Base-by-base conservation (phyloP, 441 rosid genomes). In the Populus tomentosa region DNA sequence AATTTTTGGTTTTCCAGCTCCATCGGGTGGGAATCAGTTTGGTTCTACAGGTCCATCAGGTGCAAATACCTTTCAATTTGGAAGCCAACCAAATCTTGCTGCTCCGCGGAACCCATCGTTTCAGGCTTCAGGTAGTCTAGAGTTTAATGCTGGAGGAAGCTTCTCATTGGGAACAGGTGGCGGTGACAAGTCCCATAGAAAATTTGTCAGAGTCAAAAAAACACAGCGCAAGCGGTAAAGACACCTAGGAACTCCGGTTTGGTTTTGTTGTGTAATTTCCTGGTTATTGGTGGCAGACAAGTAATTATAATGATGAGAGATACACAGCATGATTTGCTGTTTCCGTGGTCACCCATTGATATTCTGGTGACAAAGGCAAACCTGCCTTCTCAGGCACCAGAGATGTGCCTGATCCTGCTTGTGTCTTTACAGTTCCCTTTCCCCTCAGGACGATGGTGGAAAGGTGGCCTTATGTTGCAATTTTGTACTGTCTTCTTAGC, bases 111-210 rank as follows among this genome's bases (percentile, higher is more conserved):
- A 82, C 78, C 77, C 81, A 24, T 74, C 89, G 72, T 94, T 92
- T 74, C 94, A 85, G 85, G 89, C 90, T 71, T 83, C 94, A 53
- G 88, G 89, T 18, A 90, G 94, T 80, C 75, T 83, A 65, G 97
- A 90, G 77, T 86, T 88, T 53, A 88, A 83, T 82, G 88, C 89
- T 50, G 90, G 92, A 38, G 92, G 97, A 69, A 92, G 94, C 84
- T 96, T 95, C 84, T 88, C 98, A 10, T 81, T 95, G 84, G 98
- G 99, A 33, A 76, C 89, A 1, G 86, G 91, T 32, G 97, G 95
- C 0, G 86, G 82, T 21, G 99, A 94, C 78, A 96, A 96, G 86
- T 77, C 96, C 16, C 79, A 21, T 35, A 88, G 98, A 35, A 94
- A 75, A 84, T 59, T 87, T 35, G 76, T 90, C 73, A 90, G 77